Conservation (phyloP, 306 rosid genomes). For the Comarum palustre region DNA sequence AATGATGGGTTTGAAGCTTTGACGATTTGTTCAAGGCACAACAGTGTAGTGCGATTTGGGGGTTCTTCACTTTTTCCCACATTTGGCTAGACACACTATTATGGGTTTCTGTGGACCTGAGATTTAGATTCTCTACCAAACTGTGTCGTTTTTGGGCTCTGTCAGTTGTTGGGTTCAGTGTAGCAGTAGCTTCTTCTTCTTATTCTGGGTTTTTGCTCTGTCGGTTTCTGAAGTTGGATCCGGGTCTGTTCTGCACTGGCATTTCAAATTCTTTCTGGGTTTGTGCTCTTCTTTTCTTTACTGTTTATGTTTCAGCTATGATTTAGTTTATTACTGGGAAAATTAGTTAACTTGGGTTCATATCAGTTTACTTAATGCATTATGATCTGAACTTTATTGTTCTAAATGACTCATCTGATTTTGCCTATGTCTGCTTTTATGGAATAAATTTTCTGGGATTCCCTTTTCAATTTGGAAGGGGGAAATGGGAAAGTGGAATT, state of each 20-base stretch:
- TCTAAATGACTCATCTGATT: neutral
- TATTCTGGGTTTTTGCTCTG: conserved; percentile 37
- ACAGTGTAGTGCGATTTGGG: conserved; percentile 8
- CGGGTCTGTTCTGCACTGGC: conserved; percentile 33
- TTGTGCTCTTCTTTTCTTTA: conserved; percentile 17
- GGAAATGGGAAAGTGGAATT: conserved; percentile 1
- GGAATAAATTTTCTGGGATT: neutral
- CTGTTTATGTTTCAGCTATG: conserved; percentile 2
- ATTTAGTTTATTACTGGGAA: conserved; percentile 21
- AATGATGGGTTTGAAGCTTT: conserved; percentile 14
- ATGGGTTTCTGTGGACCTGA: conserved; percentile 40
- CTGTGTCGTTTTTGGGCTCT: conserved; percentile 11
- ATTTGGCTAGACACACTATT: conserved; percentile 29
- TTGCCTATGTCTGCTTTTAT: conserved; percentile 6
- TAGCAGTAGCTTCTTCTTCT: conserved; percentile 33
- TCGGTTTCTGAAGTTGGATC: conserved; percentile 48
- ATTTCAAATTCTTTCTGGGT: conserved; percentile 29
- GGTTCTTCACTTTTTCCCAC: conserved; percentile 17
- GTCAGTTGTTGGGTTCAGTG: conserved; percentile 72
- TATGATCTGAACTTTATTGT: neutral
- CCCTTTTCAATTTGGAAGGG: conserved; percentile 5
- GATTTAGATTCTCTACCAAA: conserved; percentile 38
- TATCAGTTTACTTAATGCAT: neutral
- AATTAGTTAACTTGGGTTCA: conserved; percentile 14
- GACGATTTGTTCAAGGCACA: conserved; percentile 27